Conservation (phyloP, 2,329 filamentous ascomycete species). For the Xylaria sp. region DNA sequence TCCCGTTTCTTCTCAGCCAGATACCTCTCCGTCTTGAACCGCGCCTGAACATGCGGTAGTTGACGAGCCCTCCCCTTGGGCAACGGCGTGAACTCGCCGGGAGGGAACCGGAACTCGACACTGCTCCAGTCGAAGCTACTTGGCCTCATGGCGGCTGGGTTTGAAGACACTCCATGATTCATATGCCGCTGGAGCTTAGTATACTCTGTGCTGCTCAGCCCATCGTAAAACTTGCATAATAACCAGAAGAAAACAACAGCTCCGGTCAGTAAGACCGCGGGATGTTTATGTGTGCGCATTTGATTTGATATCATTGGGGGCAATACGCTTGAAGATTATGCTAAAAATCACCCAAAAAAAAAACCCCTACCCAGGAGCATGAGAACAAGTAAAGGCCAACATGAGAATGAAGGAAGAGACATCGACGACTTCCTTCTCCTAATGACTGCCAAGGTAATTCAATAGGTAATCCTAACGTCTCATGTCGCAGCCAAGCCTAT, state of each 20-base stretch:
- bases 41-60: conserved; percentile 43
- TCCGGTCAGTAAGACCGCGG: not conserved
- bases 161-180: conserved; percentile 30
- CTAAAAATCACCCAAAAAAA: too few species aligned
- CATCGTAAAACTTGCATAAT: not conserved
- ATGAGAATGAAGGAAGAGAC: too few species aligned
- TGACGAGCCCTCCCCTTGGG: conserved; percentile 23
- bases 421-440: too few species aligned
- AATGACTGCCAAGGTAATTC: too few species aligned
- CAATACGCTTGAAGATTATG: too few species aligned
- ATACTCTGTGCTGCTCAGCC: conserved; percentile 16
- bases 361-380: too few species aligned
- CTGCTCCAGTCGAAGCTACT: conserved; percentile 44
- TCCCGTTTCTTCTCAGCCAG: conserved; percentile 32
- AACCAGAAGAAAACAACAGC: not conserved
- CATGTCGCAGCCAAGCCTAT: too few species aligned
- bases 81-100: conserved; percentile 27
- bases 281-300: not conserved
- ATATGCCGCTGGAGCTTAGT: conserved; percentile 36
- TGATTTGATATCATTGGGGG: not conserved
- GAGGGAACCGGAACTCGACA: conserved; percentile 35
- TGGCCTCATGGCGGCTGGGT: conserved; percentile 10
- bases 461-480: too few species aligned
- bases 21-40: conserved; percentile 31
- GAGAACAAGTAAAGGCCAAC: too few species aligned